Conservation (phyloP, 306 rosid species). For the Medicago lupulina region DNA sequence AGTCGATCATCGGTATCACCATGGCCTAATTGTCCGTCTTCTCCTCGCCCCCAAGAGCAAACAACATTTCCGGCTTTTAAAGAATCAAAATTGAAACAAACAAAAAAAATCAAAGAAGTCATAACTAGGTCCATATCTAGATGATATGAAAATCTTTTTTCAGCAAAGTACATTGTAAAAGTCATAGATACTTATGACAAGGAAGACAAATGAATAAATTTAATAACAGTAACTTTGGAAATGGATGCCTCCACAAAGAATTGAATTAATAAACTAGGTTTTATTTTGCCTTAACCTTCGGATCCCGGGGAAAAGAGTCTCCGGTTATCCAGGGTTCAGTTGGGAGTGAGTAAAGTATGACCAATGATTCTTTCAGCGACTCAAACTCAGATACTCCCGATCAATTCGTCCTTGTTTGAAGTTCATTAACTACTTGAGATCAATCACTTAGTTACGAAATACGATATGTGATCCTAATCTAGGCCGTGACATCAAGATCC, state of each 20-base stretch:
- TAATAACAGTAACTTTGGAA: neutral
- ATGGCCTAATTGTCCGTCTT: conserved; percentile 96
- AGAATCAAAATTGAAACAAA: conserved; percentile 28
- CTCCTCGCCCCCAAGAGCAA: conserved; percentile 98
- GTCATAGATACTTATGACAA: conserved; percentile 6
- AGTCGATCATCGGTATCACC: conserved; percentile 86
- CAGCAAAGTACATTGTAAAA: neutral
- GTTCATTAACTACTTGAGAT: neutral
- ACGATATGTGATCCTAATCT: neutral
- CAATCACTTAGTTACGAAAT: neutral
- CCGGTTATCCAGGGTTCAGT: too few relatives aligned
- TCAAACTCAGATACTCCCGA: neutral
- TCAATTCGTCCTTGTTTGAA: too few relatives aligned
- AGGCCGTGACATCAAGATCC: neutral
- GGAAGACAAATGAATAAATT: neutral
- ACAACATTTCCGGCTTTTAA: conserved; percentile 80
- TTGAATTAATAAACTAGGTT: neutral
- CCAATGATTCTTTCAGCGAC: neutral
- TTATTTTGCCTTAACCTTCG: neutral
- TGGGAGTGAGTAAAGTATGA: neutral
- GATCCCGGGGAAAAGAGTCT: neutral
- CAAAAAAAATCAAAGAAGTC: neutral
- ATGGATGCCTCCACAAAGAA: neutral
- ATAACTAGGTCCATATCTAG: neutral
- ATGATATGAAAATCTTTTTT: neutral